Conservation (phyloP, 2,329 filamentous ascomycete genomes). For the Cryoendolithus antarcticus region DNA sequence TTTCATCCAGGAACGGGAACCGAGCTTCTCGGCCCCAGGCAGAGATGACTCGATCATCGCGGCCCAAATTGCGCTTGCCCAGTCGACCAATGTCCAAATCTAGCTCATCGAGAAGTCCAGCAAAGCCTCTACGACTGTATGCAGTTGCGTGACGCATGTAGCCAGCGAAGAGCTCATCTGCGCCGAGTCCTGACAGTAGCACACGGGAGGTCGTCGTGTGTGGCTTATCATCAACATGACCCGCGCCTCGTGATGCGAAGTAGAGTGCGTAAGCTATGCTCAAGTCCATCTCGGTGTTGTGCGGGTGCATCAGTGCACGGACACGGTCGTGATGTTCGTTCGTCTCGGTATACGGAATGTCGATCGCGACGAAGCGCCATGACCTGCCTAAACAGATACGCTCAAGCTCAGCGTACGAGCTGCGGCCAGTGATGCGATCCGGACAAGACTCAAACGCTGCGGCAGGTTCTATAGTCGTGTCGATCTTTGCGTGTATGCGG, state of each 20-base stretch:
- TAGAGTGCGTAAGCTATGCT: constrained; percentile 92
- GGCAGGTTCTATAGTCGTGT: constrained; percentile 14
- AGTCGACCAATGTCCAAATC: constrained; percentile 74
- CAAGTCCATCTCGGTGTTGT: constrained; percentile 97
- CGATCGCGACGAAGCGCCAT: constrained; percentile 79
- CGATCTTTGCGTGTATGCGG: constrained; percentile 37
- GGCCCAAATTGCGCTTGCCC: constrained; percentile 85
- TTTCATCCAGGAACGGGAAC: constrained; percentile 84
- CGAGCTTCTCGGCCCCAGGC: constrained; percentile 81
- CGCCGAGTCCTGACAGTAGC: constrained; percentile 81
- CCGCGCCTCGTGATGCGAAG: constrained; percentile 68
- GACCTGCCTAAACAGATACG: constrained; percentile 53
- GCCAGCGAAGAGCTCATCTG: constrained; percentile 91
- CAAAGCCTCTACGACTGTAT: constrained; percentile 56
- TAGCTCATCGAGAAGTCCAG: constrained; percentile 66
- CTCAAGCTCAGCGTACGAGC: constrained; percentile 64
- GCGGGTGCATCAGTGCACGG: constrained; percentile 70
- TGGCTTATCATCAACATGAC: constrained; percentile 14
- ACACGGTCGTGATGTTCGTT: constrained; percentile 56
- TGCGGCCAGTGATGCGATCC: constrained; percentile 75
- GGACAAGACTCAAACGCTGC: constrained; percentile 69
- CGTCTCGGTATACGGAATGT: constrained; percentile 70
- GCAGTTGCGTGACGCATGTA: constrained; percentile 76
- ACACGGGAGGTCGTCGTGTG: constrained; percentile 68
- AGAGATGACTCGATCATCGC: constrained; percentile 82